Percentiles rank a stretch among this genome's conserved stretches.
These are phyloP conservation scores for Chlamydomonas asymmetrica DNA, from an alignment of 139 green algal species.

Conservation along the genomic window DNA sequence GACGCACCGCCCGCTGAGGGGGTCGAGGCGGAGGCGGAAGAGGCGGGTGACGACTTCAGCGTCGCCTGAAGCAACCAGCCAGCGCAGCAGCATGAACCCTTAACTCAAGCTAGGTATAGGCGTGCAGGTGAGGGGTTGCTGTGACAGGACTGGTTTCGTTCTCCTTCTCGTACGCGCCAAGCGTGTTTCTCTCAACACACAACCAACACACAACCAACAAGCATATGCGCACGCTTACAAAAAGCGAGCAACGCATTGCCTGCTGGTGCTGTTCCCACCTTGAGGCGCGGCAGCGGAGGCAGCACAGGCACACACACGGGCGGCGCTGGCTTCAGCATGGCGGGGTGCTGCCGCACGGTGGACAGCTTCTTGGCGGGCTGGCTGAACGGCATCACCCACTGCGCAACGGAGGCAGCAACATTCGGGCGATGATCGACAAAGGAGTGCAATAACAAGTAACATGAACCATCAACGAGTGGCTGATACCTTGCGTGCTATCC, in stretches of 20 bases:
- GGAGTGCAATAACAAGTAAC: too few species aligned
- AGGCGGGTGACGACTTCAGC: not conserved
- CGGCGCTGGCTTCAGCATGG: not conserved
- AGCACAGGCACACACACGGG: constrained; percentile 32
- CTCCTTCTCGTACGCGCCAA: not conserved
- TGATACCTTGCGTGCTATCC: too few species aligned
- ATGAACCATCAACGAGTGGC: too few species aligned
- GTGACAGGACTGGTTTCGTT: not conserved
- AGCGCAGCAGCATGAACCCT: too few species aligned
- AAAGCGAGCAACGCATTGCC: not conserved
- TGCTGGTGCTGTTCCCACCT: not conserved
- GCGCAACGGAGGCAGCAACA: not conserved
- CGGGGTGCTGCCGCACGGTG: not conserved
- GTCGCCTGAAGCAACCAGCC: not conserved
- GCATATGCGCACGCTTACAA: too few species aligned
- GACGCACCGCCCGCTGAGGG: not conserved
- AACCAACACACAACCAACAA: not conserved
- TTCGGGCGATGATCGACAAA: too few species aligned
- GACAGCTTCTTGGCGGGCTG: not conserved
- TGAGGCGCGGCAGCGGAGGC: constrained; percentile 33
- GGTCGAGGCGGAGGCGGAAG: not conserved
- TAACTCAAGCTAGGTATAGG: not conserved
- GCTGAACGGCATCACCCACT: not conserved
- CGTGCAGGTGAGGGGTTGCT: not conserved
- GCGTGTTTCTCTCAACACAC: not conserved